phyloP scores from a whole-genome alignment of 2,329 filamentous ascomycete species.

The Aureobasidium sp. region DNA sequence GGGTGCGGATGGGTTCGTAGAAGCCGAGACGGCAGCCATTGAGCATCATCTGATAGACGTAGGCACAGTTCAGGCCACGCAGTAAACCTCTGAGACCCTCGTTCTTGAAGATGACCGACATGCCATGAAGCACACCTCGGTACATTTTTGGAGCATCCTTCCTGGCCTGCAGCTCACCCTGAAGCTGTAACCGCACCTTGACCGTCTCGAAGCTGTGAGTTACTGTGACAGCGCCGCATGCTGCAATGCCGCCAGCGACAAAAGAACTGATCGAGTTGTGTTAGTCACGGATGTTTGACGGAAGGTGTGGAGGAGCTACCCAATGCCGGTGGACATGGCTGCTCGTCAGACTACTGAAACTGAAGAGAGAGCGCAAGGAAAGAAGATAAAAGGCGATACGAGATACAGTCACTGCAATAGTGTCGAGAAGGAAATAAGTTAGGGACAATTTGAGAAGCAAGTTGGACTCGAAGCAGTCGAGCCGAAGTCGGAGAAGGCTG shows the following conservation, averaged over 20 bases:
- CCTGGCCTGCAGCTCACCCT: constrained; percentile 88
- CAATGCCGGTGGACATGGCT: constrained; percentile 40
- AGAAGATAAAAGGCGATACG: not conserved
- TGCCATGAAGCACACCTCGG: constrained; percentile 82
- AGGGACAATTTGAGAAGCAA: not conserved
- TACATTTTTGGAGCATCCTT: constrained; percentile 81
- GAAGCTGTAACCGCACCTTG: constrained; percentile 95
- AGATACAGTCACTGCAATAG: not conserved
- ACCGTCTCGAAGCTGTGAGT: constrained; percentile 98
- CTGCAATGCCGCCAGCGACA: constrained; percentile 90
- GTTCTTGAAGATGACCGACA: constrained; percentile 81
- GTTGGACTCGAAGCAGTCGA: not conserved
- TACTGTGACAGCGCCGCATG: constrained; percentile 93
- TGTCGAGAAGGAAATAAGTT: not conserved
- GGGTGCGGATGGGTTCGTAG: constrained; percentile 85
- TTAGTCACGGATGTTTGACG: not conserved
- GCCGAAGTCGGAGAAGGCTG: constrained; percentile 2
- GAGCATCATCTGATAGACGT: constrained; percentile 90
- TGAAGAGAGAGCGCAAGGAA: not conserved
- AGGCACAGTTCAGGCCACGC: constrained; percentile 82
- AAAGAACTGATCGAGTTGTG: constrained; percentile 55
- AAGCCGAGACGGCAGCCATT: constrained; percentile 96
- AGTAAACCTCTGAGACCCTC: constrained; percentile 82
- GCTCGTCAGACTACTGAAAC: not conserved
- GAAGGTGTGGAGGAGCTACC: constrained; percentile 24